Conservation (phyloP, 2,329 filamentous ascomycete species). For the Trichoderma sp. region DNA sequence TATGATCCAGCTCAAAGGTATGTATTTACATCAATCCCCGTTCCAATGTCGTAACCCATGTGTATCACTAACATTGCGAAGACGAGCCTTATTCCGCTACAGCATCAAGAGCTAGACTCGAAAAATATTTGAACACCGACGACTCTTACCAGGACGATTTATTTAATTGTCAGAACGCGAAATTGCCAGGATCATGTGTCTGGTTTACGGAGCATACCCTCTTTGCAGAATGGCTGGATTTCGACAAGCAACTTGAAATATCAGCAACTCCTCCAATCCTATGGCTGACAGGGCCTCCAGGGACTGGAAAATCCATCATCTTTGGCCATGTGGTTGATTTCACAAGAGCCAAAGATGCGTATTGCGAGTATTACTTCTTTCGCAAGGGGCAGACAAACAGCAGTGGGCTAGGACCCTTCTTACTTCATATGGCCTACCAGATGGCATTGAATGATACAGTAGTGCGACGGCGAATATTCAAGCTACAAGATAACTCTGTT, state of each 20-base stretch:
- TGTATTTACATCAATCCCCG: neutral
- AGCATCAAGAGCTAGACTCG: neutral
- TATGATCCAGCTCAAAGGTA: neutral
- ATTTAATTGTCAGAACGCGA: neutral
- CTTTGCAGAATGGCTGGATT: neutral
- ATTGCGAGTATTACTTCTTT: conserved; percentile 14
- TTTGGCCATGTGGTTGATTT: neutral
- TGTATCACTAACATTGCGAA: neutral
- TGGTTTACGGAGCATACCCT: conserved; percentile 3
- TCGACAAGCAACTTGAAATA: neutral
- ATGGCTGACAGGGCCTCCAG: conserved; percentile 7
- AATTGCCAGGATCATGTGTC: neutral
- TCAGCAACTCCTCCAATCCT: neutral
- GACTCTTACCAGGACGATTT: conserved; percentile 9
- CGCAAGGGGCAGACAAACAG: neutral
- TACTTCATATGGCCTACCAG: neutral
- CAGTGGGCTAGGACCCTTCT: neutral
- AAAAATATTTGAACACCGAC: neutral
- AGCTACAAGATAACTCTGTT: neutral
- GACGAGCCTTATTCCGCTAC: neutral
- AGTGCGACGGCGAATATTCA: neutral
- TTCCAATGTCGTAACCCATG: neutral
- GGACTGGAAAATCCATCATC: conserved; percentile 17
- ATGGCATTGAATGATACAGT: conserved; percentile 2
- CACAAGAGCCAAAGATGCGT: neutral